phyloP scores from a whole-genome alignment of 768 basidiomycete species.

The Naganishia antarctica region DNA sequence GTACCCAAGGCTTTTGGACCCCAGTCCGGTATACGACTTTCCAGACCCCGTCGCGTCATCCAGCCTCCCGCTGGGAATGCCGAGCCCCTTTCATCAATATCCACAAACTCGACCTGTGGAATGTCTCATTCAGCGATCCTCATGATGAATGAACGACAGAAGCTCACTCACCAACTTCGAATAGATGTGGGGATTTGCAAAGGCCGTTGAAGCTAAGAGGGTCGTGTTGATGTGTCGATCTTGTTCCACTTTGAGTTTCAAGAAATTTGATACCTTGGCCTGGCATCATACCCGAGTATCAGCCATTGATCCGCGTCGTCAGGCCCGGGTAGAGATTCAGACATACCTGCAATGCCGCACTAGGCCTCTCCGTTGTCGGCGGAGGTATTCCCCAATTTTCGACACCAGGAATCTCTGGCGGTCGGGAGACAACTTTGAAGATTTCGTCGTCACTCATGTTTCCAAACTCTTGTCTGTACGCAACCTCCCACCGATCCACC shows the following conservation, averaged over 20 bases:
- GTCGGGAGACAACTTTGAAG: constrained; percentile 28
- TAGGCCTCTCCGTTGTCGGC: background rate
- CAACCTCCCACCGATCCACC: background rate
- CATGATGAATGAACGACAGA: background rate
- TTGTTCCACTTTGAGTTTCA: constrained; percentile 63
- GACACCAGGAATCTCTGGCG: constrained; percentile 31
- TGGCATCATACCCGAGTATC: constrained; percentile 46
- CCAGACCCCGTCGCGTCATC: constrained; percentile 56
- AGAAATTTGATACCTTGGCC: constrained; percentile 78
- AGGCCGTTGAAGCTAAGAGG: constrained; percentile 83
- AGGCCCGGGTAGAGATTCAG: too few species aligned
- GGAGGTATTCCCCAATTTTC: constrained; percentile 46
- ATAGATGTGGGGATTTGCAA: constrained; percentile 95
- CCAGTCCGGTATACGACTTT: constrained; percentile 63
- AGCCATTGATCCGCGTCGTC: background rate
- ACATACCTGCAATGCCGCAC: constrained; percentile 19
- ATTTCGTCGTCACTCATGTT: constrained; percentile 40
- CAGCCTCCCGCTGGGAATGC: constrained; percentile 73
- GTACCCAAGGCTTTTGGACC: constrained; percentile 61
- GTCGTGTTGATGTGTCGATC: constrained; percentile 94
- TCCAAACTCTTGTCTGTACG: constrained; percentile 23
- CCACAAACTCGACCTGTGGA: constrained; percentile 71
- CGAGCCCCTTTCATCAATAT: constrained; percentile 78
- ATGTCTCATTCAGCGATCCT: background rate
- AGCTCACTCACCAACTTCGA: constrained; percentile 62